Evolutionary conservation across 305 asterid species (phyloP), one percentile per base, ranked within the genome.

Genomic region (Fraxinus platypoda): DNA sequence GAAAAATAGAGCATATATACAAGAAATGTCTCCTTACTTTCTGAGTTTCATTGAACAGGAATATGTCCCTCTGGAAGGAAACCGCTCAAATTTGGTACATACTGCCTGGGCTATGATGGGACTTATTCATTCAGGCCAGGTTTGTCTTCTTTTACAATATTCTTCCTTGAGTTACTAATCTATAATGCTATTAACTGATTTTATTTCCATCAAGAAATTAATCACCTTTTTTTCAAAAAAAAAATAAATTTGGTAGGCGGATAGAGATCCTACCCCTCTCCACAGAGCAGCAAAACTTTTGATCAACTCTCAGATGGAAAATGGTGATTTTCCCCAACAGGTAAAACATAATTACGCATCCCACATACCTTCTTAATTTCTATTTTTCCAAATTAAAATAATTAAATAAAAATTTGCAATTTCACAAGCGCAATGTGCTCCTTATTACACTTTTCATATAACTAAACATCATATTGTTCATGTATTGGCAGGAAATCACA

Each of bases 61-160:
- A 83, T 94, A 93, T 13, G 83, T 92, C 25, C 93, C 93, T 21
- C 86, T 96, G 0, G 97, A 96, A 89, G 91, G 84, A 78, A 88
- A 87, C 15, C 88, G 89, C 31, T 94, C 99, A 2, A 96, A 94
- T 82, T 88, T 93, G 85, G 98, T 96, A 43, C 98, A 96, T 31
- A 94, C 98, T 19, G 87, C 97, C 0, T 96, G 98, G 99, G 98
- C 98, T 15, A 37, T 92, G 92, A 93, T 94, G 98, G 99, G 97
- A 11, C 87, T 96, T 54, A 91, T 94, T 80, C 92, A 91, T 83
- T 89, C 98, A 0, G 95, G 97, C 81, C 98, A 96, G 93, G 98
- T 94, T 33, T 49, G 82, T 52, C 70, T 57, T 41, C 59, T 68
- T 6, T 64, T 62, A 30, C 46, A 43, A 26, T 49, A 25, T 77